A percentile compares a stretch with the other conserved stretches of the same genome.
Evolutionary conservation across 179 eudicot species (phyloP).

Genomic region (Silene noctiflora): DNA sequence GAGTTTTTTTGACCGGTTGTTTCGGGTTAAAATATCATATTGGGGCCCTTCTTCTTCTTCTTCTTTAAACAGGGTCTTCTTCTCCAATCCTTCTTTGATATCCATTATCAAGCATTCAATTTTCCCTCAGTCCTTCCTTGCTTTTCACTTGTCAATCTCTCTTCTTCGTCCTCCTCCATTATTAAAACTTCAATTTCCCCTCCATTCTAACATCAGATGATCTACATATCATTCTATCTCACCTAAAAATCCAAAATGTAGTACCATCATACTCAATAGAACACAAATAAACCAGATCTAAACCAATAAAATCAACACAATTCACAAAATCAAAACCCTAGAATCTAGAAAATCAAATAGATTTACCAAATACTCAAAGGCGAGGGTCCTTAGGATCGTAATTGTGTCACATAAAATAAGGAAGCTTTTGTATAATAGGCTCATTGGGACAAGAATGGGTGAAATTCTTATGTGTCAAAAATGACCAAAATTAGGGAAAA

Average conservation of each 20-base stretch:
- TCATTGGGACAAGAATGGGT: constrained; percentile 25
- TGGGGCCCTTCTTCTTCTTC: too few relatives aligned
- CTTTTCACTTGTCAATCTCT: too few relatives aligned
- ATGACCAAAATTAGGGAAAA: too few relatives aligned
- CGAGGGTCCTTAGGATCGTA: constrained; percentile 88
- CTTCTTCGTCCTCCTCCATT: too few relatives aligned
- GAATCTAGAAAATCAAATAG: constrained; percentile 15
- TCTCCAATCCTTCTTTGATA: too few relatives aligned
- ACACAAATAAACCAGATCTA: constrained; percentile 33
- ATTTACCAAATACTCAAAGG: constrained; percentile 83
- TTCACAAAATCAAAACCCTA: constrained; percentile 9
- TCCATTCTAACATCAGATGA: not conserved
- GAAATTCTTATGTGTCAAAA: constrained; percentile 68
- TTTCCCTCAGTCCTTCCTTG: too few relatives aligned
- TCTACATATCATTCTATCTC: not conserved
- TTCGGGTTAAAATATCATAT: too few relatives aligned
- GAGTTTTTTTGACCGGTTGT: too few relatives aligned
- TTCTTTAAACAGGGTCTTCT: too few relatives aligned
- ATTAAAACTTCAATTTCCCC: too few relatives aligned
- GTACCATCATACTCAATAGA: not conserved
- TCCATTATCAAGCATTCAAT: too few relatives aligned
- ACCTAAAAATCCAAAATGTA: not conserved
- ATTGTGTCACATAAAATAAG: constrained; percentile 59
- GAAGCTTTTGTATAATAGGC: constrained; percentile 72
- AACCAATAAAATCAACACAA: not conserved